phyloP scores from a whole-genome alignment of 768 basidiomycete species.

The Erythrobasidium yunnanense region DNA sequence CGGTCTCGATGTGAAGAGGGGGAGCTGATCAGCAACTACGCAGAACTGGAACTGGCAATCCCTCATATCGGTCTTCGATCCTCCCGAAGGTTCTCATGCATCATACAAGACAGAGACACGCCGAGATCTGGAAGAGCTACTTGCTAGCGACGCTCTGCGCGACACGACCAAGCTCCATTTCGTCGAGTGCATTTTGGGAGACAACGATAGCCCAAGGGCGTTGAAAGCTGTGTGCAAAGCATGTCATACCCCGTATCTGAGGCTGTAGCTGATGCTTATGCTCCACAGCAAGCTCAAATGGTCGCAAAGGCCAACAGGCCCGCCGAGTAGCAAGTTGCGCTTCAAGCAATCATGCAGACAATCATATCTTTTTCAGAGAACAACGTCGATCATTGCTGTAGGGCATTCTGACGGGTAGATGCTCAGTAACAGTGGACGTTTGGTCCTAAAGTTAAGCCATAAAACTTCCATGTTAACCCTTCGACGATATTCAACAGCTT shows the following conservation, averaged over 20 bases:
- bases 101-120: slow-evolving; percentile 6
- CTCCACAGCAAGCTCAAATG: slow-evolving; percentile 21
- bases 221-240: not conserved
- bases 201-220: slow-evolving; percentile 8
- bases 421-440: too few relatives aligned
- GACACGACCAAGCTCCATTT: slow-evolving; percentile 22
- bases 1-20: too few relatives aligned
- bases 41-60: slow-evolving; percentile 16
- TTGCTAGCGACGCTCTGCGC: not conserved
- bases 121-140: slow-evolving; percentile 17
- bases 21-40: too few relatives aligned
- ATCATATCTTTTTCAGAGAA: too few relatives aligned
- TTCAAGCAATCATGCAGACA: too few relatives aligned
- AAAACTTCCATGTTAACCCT: too few relatives aligned
- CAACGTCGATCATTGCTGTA: too few relatives aligned
- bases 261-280: not conserved
- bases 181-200: slow-evolving; percentile 17
- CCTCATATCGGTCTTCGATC: slow-evolving; percentile 1
- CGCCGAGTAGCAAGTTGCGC: not conserved
- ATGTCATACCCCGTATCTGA: not conserved
- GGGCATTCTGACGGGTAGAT: too few relatives aligned
- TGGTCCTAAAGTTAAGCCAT: too few relatives aligned
- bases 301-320: slow-evolving; percentile 23
- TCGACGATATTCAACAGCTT: too few relatives aligned
- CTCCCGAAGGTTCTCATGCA: slow-evolving; percentile 4